Percentiles rank a stretch among this genome's conserved stretches.
Conservation (phyloP, 1,284 basidiomycete species). For the Malassezia cuniculi region DNA sequence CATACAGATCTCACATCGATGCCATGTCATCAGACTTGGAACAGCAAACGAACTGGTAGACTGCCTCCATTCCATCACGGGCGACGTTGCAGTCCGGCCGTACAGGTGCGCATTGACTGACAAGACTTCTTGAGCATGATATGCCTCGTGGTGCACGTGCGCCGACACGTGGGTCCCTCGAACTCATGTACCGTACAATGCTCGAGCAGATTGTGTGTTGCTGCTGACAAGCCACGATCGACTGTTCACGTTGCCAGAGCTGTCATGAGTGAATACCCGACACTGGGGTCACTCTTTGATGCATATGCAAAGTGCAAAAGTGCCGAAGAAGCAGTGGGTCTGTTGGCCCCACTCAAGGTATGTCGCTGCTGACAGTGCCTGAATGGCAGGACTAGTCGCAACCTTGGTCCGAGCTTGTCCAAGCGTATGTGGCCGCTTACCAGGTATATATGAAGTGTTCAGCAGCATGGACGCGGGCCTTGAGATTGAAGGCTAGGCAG, state of each 20-base stretch:
- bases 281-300: constrained; percentile 3
- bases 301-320: background rate
- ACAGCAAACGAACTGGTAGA: background rate
- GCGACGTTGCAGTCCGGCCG: constrained; percentile 12
- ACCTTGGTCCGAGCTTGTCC: no score
- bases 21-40: constrained; percentile 3
- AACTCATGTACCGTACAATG: constrained; percentile 6
- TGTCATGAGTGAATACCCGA: constrained; percentile 6
- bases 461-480: no score
- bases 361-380: background rate
- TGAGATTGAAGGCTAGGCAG: no score
- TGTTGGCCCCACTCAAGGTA: background rate
- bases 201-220: constrained; percentile 11
- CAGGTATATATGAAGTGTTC: no score
- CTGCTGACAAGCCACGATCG: constrained; percentile 1
- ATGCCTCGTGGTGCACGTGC: background rate
- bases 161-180: background rate
- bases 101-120: constrained; percentile 1
- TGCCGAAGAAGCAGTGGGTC: background rate
- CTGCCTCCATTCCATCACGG: constrained; percentile 7
- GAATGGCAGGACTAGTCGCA: no score
- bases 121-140: constrained; percentile 1
- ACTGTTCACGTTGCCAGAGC: background rate
- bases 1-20: no score
- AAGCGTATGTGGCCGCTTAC: no score